These are phyloP conservation scores for Trichosanthes cucumerina DNA, from an alignment of 306 rosid species.

Conservation along the genomic window DNA sequence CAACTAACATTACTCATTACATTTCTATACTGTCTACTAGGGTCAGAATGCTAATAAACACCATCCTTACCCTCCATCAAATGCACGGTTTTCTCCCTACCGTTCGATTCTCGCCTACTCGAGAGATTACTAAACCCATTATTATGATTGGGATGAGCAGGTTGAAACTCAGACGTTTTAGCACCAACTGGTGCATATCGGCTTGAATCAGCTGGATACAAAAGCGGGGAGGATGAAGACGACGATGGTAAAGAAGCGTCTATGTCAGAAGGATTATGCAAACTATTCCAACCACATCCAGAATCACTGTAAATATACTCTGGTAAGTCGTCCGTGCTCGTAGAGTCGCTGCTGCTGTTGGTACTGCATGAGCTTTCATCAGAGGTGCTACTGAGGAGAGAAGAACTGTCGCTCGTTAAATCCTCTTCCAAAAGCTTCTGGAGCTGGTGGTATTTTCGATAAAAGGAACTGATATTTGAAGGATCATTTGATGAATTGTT, in stretches of 20 bases:
- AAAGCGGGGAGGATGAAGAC: conserved; percentile 35
- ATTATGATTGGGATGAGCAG: neutral
- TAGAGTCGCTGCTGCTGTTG: conserved; percentile 49
- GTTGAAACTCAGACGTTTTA: neutral
- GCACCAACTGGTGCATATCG: neutral
- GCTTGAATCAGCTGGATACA: neutral
- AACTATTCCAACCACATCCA: conserved; percentile 34
- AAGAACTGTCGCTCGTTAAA: conserved; percentile 77
- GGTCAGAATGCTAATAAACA: neutral
- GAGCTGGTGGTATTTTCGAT: conserved; percentile 31
- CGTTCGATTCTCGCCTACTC: neutral
- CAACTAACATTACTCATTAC: conserved; percentile 5
- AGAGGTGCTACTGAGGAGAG: conserved; percentile 62
- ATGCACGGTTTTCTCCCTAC: neutral
- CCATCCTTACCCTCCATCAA: neutral
- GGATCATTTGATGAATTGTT: conserved; percentile 26
- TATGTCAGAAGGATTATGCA: conserved; percentile 27
- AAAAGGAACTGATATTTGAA: conserved; percentile 30
- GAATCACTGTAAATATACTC: conserved; percentile 70
- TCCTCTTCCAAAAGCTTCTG: conserved; percentile 57
- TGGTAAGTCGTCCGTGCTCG: conserved; percentile 65
- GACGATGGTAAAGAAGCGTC: conserved; percentile 36
- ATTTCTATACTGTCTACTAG: neutral
- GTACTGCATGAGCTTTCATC: conserved; percentile 83
- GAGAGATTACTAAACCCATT: neutral